phyloP scores from a whole-genome alignment of 768 basidiomycete genomes.

The Boletus rubescentipes region DNA sequence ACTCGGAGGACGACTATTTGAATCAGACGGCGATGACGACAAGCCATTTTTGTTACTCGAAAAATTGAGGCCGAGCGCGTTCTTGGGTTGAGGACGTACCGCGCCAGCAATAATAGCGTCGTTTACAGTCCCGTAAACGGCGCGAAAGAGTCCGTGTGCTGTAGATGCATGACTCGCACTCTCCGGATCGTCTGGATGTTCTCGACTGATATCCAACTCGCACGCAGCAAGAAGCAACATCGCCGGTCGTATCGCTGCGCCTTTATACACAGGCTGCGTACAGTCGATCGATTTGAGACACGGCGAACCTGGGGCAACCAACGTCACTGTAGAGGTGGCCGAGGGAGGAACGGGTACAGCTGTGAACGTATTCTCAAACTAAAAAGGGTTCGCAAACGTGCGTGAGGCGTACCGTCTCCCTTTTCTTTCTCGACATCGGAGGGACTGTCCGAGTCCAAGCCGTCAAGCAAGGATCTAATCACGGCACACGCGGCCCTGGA shows the following conservation, averaged over 20 bases:
- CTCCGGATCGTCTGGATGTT: conserved; percentile 18
- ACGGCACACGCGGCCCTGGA: conserved; percentile 29
- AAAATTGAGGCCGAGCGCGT: conserved; percentile 30
- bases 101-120: conserved; percentile 19
- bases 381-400: conserved; percentile 9
- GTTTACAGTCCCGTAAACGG: conserved; percentile 28
- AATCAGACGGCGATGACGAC: neutral
- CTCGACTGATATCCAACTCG: conserved; percentile 34
- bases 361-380: conserved; percentile 14
- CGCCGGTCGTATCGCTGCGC: conserved; percentile 26
- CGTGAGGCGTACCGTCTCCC: conserved; percentile 26
- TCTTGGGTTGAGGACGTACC: conserved; percentile 12
- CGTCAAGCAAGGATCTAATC: conserved; percentile 26
- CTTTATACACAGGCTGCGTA: conserved; percentile 9
- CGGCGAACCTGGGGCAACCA: conserved; percentile 7
- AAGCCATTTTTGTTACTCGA: conserved; percentile 1
- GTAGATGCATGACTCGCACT: conserved; percentile 19
- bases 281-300: conserved; percentile 7
- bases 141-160: conserved; percentile 31
- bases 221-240: conserved; percentile 33
- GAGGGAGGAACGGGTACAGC: conserved; percentile 10
- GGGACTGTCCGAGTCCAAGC: conserved; percentile 6
- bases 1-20: neutral
- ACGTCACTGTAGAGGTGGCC: conserved; percentile 6
- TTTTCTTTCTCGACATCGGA: conserved; percentile 18